Evolutionary conservation across 495 filamentous ascomycete genomes (phyloP).

Genomic region (Thermothielavioides terrestris): DNA sequence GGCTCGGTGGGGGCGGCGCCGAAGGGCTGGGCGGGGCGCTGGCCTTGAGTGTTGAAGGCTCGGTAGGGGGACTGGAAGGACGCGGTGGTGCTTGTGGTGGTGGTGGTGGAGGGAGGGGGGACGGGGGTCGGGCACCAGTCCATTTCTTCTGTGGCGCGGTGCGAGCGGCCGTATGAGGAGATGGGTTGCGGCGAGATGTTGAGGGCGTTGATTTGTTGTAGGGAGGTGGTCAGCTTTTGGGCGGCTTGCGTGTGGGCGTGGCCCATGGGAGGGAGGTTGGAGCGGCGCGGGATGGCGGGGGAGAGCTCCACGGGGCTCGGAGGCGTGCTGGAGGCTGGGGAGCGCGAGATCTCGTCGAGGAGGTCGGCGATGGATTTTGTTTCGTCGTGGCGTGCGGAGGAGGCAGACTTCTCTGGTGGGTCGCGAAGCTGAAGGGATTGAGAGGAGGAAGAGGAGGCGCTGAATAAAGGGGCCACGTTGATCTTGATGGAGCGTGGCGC

Average conservation of each 20-base stretch:
- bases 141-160: conserved; percentile 51
- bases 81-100: neutral
- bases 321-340: conserved; percentile 33
- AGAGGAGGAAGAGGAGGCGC: conserved; percentile 12
- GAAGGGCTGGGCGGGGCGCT: conserved; percentile 46
- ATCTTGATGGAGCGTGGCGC: conserved; percentile 45
- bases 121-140: conserved; percentile 65
- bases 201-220: conserved; percentile 12
- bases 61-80: conserved; percentile 38
- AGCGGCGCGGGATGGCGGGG: neutral
- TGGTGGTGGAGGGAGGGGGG: neutral
- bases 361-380: conserved; percentile 31
- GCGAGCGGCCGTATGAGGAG: neutral
- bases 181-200: conserved; percentile 2
- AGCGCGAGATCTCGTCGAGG: conserved; percentile 35
- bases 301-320: conserved; percentile 16
- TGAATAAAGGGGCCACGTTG: conserved; percentile 52
- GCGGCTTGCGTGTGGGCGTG: conserved; percentile 9
- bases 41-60: conserved; percentile 39
- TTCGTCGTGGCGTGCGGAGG: conserved; percentile 8
- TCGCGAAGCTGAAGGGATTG: conserved; percentile 14
- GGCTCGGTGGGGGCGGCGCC: conserved; percentile 42
- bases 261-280: conserved; percentile 9
- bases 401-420: neutral
- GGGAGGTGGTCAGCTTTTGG: neutral